A percentile compares a stretch with the other conserved stretches of the same genome.
Evolutionary conservation across 1,284 basidiomycete species (phyloP).

Genomic region (Wolfiporia cocos): DNA sequence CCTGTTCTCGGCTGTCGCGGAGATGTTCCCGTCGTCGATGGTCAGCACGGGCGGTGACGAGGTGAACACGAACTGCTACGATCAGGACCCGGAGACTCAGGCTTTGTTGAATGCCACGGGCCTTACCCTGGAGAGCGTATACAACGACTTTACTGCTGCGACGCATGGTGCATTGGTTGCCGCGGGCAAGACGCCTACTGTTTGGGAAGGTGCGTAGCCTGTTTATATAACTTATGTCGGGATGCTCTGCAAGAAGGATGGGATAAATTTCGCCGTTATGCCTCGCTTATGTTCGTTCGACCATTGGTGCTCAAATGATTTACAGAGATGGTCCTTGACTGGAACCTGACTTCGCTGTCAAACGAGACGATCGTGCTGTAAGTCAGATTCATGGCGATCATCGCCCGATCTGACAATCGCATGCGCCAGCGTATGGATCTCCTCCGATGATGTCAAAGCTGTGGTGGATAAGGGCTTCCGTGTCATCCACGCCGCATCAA

Average conservation of each 20-base stretch:
- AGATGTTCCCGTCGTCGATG: constrained; percentile 50
- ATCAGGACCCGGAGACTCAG: constrained; percentile 53
- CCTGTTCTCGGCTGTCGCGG: constrained; percentile 37
- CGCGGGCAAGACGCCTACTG: constrained; percentile 52
- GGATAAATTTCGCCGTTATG: constrained; percentile 20
- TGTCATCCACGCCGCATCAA: constrained; percentile 47
- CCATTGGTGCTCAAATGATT: background rate
- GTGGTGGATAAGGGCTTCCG: constrained; percentile 44
- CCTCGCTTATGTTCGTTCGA: constrained; percentile 27
- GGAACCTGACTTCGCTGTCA: constrained; percentile 54
- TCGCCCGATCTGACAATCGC: background rate
- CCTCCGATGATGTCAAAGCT: constrained; percentile 34
- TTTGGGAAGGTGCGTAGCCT: constrained; percentile 55
- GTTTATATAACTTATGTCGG: too few species aligned
- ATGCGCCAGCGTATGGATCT: constrained; percentile 49
- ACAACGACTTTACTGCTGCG: constrained; percentile 53
- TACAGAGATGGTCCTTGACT: constrained; percentile 64
- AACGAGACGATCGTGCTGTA: constrained; percentile 70
- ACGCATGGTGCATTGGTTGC: constrained; percentile 41
- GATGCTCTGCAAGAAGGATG: background rate
- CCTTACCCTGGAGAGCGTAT: constrained; percentile 55
- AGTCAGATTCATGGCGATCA: too few species aligned
- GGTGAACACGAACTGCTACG: constrained; percentile 68
- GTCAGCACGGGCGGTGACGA: constrained; percentile 86
- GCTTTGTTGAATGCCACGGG: constrained; percentile 39